phyloP scores from a whole-genome alignment of 306 rosid species.

The Begonia peltatifolia region DNA sequence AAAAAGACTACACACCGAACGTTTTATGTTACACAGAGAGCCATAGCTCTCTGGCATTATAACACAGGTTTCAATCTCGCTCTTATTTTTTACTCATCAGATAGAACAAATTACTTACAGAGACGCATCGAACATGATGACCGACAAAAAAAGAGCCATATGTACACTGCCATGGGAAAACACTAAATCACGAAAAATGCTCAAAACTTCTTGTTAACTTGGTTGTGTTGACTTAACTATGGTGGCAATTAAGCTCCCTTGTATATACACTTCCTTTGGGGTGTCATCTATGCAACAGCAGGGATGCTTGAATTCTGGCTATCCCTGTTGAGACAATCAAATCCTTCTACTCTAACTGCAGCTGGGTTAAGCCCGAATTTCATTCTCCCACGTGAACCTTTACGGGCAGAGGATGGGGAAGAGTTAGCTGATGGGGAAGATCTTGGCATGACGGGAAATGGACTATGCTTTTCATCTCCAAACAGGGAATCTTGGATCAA shows the following conservation, averaged over 20 bases:
- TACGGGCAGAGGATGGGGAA: constrained; percentile 49
- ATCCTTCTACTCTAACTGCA: constrained; percentile 70
- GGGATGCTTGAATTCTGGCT: constrained; percentile 89
- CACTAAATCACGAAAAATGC: neutral
- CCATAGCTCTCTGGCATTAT: neutral
- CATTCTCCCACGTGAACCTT: constrained; percentile 64
- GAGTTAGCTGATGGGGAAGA: constrained; percentile 51
- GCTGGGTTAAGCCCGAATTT: constrained; percentile 76
- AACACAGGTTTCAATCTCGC: neutral
- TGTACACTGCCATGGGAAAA: neutral
- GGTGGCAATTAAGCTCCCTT: neutral
- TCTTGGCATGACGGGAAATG: constrained; percentile 14
- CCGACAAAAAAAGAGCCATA: neutral
- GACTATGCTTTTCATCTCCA: constrained; percentile 34
- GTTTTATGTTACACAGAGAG: neutral
- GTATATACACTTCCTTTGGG: constrained; percentile 1
- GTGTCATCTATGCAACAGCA: constrained; percentile 57
- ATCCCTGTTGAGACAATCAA: constrained; percentile 88
- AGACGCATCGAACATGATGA: neutral
- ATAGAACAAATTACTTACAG: neutral
- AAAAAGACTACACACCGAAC: neutral
- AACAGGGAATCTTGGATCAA: constrained; percentile 62
- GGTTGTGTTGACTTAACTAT: neutral
- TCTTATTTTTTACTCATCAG: neutral
- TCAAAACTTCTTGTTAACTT: neutral